Base-by-base conservation (phyloP, 2,329 filamentous ascomycete genomes). In the Teratosphaeriaceae sp. region DNA sequence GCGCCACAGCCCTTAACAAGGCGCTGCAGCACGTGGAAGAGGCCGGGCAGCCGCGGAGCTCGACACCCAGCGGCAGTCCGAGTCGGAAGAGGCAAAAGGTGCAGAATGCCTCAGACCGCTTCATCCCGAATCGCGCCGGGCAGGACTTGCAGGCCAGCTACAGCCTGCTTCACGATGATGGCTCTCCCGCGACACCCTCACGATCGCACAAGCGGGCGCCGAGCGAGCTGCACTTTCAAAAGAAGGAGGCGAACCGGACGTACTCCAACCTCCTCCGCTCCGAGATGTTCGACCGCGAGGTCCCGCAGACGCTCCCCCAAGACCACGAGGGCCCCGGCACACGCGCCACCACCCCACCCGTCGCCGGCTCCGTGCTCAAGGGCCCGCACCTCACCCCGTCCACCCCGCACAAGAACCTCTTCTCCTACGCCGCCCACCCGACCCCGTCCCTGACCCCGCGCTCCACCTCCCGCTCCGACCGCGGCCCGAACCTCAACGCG, bases 341-440 rank as follows among this genome's bases (percentile, higher is more conserved):
- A 65, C 63, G 59, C 77, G 63, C 72, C 73, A 53, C 84, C 53
- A 96, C 90, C 5, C 89, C 89, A 36, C 89, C 89, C 20, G 80
- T 76, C 45, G 71, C 79, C 12, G 69, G 75, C 12, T 72, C 79
- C 11, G 73, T 78, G 19, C 66, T 88, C n/a, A 82, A 85, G 9
- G 78, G 84, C 1, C 82, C 76, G 21, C 73, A 80, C 44, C 74
- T 92, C 45, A 95, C 90, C 0, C 92, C 92, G 0, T 94, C 90
- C 1, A 98, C 92, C 3, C 92, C 92, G 8, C 88, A 95, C 66
- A 97, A 96, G 69, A 98, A 98, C 54, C 78, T 98, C 29, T 97
- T 98, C 62, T 78, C 72, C 50, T 76, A 83, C 38, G 83, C 80
- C 16, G 85, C 85, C n/a, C 87, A 94, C 55, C 85, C 83, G 1